Percentiles rank a stretch among this genome's conserved stretches.
Evolutionary conservation across 225 moss, liverwort and hornwort species (phyloP).

Genomic region (Marchantia paleacea): DNA sequence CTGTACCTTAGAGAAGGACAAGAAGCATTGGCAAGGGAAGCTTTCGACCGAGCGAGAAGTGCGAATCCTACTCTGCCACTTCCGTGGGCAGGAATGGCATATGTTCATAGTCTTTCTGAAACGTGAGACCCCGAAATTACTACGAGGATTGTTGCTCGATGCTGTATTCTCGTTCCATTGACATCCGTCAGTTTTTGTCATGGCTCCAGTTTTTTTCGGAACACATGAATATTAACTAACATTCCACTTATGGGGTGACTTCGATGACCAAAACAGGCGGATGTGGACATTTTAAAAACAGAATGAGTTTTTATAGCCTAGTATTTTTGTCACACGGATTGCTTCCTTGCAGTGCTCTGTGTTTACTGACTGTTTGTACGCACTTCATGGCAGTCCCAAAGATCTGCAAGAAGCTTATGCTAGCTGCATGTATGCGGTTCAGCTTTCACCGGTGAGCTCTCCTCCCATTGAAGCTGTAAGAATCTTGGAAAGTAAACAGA

Average conservation of each 20-base stretch:
- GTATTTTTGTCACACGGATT: neutral
- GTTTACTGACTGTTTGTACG: neutral
- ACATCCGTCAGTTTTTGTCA: no score
- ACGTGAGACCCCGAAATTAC: conserved; percentile 15
- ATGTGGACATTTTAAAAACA: neutral
- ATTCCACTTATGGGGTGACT: neutral
- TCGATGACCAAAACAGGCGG: neutral
- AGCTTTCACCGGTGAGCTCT: conserved; percentile 79
- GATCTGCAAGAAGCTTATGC: conserved; percentile 86
- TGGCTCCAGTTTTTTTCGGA: no score
- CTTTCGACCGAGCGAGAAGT: conserved; percentile 94
- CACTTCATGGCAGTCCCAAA: conserved; percentile 56
- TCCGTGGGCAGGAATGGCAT: conserved; percentile 98
- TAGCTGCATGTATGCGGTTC: conserved; percentile 88
- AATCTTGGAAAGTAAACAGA: neutral
- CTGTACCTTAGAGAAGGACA: conserved; percentile 86
- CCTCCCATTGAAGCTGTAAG: conserved; percentile 1
- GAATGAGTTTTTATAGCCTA: neutral
- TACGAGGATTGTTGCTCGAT: no score
- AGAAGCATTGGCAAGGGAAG: conserved; percentile 71
- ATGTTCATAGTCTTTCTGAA: conserved; percentile 59
- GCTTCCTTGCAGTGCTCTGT: neutral
- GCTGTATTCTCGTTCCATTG: no score
- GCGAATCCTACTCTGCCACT: conserved; percentile 72
- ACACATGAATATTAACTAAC: no score